Evolutionary conservation across 2,329 filamentous ascomycete species (phyloP), one percentile per base, ranked within the genome.

Genomic region (Stachybotrys chartarum): DNA sequence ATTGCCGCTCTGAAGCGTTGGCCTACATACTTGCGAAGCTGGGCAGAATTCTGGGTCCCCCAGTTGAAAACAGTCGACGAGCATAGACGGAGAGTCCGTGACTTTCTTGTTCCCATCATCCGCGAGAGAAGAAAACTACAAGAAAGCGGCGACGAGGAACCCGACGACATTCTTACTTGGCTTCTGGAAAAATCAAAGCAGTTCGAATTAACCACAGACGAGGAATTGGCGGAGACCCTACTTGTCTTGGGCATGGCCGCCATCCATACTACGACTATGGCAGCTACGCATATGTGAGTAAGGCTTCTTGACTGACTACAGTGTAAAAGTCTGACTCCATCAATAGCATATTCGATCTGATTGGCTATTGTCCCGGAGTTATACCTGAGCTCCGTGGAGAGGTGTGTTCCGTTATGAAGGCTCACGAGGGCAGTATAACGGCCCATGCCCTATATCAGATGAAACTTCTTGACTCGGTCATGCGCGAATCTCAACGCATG

Each of bases 401-500:
- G 30, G 30, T 51, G 5, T n/a, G 12, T 10, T 16, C 24, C 12
- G 49, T 31, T 7, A 18, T 51, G 49, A 12, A 55, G 39, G 58
- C 59, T 32, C 59, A 61, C 47, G 7, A 56, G 12, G 30, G 39
- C 7, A 12, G 58, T 2, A 30, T 61, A 17, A 52, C 53, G 3
- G 35, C 49, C 7, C 59, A 63, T 42, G 50, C 57, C 7, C 59
- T 60, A 52, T 60, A 62, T 6, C 53, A 61, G 30, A 56, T 59
- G 56, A 64, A 57, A 44, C 55, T 59, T 11, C 54, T 64, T 17
- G 59, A 61, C 47, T 60, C 59, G 30, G 49, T 64, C 17, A 61
- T 61, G 59, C 55, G 57, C 30, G 59, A 61, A 47, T 61, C 59
- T 10, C 59, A 61, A 45, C 56, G 59, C 1, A 42, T 61, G 50